Base-by-base conservation (phyloP, 2,329 filamentous ascomycete species). In the Sporothrix euskadiensis region DNA sequence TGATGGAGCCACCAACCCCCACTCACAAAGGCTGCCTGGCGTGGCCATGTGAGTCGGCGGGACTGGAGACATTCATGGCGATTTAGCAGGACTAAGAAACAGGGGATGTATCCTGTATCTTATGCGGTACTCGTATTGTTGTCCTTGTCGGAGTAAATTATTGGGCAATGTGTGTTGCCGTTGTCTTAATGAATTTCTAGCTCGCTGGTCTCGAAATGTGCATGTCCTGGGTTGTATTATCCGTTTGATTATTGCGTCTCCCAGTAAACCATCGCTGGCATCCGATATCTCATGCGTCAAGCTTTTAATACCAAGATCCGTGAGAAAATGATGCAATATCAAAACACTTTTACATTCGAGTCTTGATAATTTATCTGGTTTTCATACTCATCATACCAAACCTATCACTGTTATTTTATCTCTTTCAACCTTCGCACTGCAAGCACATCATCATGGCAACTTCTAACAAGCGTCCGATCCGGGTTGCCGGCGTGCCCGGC, bases 401-500 rank as follows among this genome's bases (percentile, higher is more conserved):
- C 41, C 41, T 44, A 44, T 2, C 8, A 10, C 7, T 44, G 12
- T 10, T 44, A 44, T 44, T 44, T 14, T 44, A 44, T 14, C 7
- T 44, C 41, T 44, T 44, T 4, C 4, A 2, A 7, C 10, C 12
- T 10, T 10, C 49, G 2, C 22, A 52, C 49, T 54, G 5, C 19
- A 22, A 54, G 3, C 12, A 35, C 9, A 16, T 30, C 14, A 47
- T 10, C 14, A 66, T 66, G 61, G 10, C 35, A 7, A 3, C n/a
- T 26, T 22, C 39, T 47, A 10, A 44, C 8, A 69, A 39, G 47
- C 44, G 65, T 16, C 26, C 65, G 9, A 30, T 69, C 47, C 65
- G 65, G 9, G 54, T 69, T 54, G 65, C 65, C 26, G 65, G 65
- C 41, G 65, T 54, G 4, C 54, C 65, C 65, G 65, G 65, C 16